These are phyloP conservation scores for Tulasnella sp. DNA, from an alignment of 768 basidiomycete species.

Conservation along the genomic window DNA sequence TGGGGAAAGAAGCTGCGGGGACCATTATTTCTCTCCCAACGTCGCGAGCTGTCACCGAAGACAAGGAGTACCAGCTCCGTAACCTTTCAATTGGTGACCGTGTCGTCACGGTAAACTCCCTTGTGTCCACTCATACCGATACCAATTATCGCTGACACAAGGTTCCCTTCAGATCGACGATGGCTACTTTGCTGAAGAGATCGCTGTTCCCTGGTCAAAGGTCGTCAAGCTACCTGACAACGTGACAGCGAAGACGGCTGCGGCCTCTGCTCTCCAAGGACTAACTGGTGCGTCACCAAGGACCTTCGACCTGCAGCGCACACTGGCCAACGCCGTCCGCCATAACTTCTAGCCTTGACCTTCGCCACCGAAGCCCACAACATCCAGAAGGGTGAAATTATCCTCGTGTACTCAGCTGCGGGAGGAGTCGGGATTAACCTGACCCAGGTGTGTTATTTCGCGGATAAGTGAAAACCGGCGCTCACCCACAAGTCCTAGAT, in stretches of 20 bases:
- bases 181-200: slow-evolving; percentile 63
- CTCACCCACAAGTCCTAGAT: slow-evolving; percentile 45
- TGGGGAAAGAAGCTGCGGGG: slow-evolving; percentile 80
- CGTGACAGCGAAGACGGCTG: slow-evolving; percentile 59
- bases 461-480: neutral
- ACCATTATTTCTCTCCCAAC: slow-evolving; percentile 70
- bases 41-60: slow-evolving; percentile 55
- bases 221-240: slow-evolving; percentile 63
- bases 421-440: slow-evolving; percentile 68
- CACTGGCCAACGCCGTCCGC: neutral
- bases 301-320: neutral
- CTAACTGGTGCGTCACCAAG: slow-evolving; percentile 48
- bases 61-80: slow-evolving; percentile 60
- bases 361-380: slow-evolving; percentile 83
- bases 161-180: slow-evolving; percentile 32
- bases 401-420: slow-evolving; percentile 87
- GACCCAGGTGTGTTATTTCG: slow-evolving; percentile 38
- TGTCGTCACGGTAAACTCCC: slow-evolving; percentile 60
- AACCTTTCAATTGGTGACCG: slow-evolving; percentile 64
- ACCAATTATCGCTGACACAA: too few relatives aligned
- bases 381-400: slow-evolving; percentile 72
- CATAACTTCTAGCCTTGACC: slow-evolving; percentile 45
- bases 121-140: neutral
- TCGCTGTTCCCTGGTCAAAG: slow-evolving; percentile 58
- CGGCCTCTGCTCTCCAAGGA: slow-evolving; percentile 67